Evolutionary conservation across 2,329 filamentous ascomycete species (phyloP).

Genomic region (Ophiostoma sp.): DNA sequence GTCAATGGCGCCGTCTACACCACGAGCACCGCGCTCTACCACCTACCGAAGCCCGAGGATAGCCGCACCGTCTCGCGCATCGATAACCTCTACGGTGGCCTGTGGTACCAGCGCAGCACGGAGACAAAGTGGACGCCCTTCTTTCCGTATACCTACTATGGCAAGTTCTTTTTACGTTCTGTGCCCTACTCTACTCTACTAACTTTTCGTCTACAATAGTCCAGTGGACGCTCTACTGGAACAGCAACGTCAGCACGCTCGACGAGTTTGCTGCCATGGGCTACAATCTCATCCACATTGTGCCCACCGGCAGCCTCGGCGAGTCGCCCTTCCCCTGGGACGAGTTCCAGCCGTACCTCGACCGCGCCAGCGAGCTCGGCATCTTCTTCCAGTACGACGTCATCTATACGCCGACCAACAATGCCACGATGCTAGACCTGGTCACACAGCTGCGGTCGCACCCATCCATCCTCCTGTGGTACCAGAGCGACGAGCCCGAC

Average conservation of each 20-base stretch:
- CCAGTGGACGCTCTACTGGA: slow-evolving; percentile 10
- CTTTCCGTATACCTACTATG: slow-evolving; percentile 8
- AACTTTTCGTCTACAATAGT: not conserved
- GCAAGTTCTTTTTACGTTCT: not conserved
- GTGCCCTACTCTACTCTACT: not conserved
- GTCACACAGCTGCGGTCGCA: not conserved
- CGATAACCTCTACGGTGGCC: slow-evolving; percentile 5
- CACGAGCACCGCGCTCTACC: not conserved
- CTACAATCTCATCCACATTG: slow-evolving; percentile 12
- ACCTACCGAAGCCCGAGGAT: not conserved
- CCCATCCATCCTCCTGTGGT: slow-evolving; percentile 11
- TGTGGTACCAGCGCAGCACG: slow-evolving; percentile 6
- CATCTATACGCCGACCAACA: not conserved
- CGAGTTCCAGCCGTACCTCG: slow-evolving; percentile 11
- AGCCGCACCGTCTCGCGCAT: slow-evolving; percentile 12
- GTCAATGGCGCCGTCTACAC: not conserved
- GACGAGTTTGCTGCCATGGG: slow-evolving; percentile 11
- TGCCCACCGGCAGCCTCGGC: slow-evolving; percentile 11
- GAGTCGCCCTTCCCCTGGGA: slow-evolving; percentile 2
- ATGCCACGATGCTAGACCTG: not conserved
- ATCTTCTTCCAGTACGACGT: slow-evolving; percentile 9
- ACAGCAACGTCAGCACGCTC: slow-evolving; percentile 9
- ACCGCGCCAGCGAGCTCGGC: slow-evolving; percentile 6
- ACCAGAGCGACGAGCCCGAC: slow-evolving; percentile 13
- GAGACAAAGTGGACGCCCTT: not conserved